Percentiles rank a stretch among this genome's conserved stretches.
phyloP scores from a whole-genome alignment of 108 stramenopile species.

The Fistulifera pelliculosa region DNA sequence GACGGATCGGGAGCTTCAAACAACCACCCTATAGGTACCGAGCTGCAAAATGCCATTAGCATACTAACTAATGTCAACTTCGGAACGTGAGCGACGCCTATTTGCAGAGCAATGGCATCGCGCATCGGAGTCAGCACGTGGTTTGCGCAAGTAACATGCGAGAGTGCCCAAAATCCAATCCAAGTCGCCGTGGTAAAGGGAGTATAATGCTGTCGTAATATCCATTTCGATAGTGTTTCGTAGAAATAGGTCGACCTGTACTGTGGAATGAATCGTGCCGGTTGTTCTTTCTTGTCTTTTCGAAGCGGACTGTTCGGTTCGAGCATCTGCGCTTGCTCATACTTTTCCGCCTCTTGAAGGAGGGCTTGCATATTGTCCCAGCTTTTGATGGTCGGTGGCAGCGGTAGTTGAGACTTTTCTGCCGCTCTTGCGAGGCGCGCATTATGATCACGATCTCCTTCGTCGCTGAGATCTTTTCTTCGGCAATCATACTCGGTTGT shows the following conservation, averaged over 20 bases:
- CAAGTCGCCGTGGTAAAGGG: slow-evolving; percentile 34
- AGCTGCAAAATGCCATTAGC: slow-evolving; percentile 58
- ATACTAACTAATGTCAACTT: slow-evolving; percentile 62
- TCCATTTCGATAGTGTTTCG: slow-evolving; percentile 10
- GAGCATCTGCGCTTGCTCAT: too few species aligned
- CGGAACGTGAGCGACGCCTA: slow-evolving; percentile 73
- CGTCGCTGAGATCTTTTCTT: too few species aligned
- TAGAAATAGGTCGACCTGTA: slow-evolving; percentile 17
- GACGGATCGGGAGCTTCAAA: slow-evolving; percentile 85
- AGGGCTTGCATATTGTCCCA: too few species aligned
- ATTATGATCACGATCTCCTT: too few species aligned
- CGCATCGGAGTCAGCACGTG: slow-evolving; percentile 76
- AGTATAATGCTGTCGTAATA: slow-evolving; percentile 6
- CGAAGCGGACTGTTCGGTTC: too few species aligned
- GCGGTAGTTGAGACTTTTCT: too few species aligned
- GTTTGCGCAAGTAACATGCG: slow-evolving; percentile 61
- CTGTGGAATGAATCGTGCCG: slow-evolving; percentile 4
- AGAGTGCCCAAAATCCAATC: slow-evolving; percentile 65
- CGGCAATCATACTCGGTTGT: too few species aligned
- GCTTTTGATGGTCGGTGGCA: too few species aligned
- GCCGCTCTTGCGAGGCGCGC: too few species aligned
- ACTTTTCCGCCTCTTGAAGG: too few species aligned
- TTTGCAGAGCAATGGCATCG: slow-evolving; percentile 73
- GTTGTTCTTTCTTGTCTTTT: too few species aligned
- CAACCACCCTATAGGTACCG: slow-evolving; percentile 85